Evolutionary conservation across 192 early-diverging fungal genomes (phyloP).

Genomic region (Coemansia sp.): DNA sequence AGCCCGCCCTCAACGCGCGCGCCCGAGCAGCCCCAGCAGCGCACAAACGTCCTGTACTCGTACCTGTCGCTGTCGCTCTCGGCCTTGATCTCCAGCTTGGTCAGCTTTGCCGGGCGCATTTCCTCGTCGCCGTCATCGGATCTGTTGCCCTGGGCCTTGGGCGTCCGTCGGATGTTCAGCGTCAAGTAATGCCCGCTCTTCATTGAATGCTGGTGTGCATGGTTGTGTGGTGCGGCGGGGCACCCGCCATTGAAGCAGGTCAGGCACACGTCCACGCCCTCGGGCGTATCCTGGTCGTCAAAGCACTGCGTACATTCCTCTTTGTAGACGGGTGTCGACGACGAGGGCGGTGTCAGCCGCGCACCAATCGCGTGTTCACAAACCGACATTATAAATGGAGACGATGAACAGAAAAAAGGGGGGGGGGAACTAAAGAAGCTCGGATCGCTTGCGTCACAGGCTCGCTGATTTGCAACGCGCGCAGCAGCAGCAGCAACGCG

Average conservation of each 20-base stretch:
- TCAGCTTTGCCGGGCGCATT: slow-evolving; percentile 72
- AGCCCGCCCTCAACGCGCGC: slow-evolving; percentile 54
- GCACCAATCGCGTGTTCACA: slow-evolving; percentile 31
- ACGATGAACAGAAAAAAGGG: no score
- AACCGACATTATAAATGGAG: slow-evolving; percentile 4
- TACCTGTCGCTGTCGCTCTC: slow-evolving; percentile 71
- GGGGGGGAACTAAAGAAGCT: not conserved
- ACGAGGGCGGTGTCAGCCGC: slow-evolving; percentile 19
- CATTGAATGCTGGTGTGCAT: slow-evolving; percentile 69
- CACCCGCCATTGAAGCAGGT: slow-evolving; percentile 94
- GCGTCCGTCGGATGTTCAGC: slow-evolving; percentile 73
- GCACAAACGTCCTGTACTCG: slow-evolving; percentile 65
- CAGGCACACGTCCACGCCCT: slow-evolving; percentile 89
- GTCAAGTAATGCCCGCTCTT: slow-evolving; percentile 72
- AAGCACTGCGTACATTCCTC: slow-evolving; percentile 97
- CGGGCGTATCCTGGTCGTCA: slow-evolving; percentile 64
- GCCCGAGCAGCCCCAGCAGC: slow-evolving; percentile 71
- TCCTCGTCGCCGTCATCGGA: no score
- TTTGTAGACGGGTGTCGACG: slow-evolving; percentile 60
- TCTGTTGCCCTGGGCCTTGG: slow-evolving; percentile 24
- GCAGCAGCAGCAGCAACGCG: no score
- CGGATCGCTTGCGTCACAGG: no score
- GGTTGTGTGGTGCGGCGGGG: slow-evolving; percentile 54
- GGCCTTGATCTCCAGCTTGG: slow-evolving; percentile 81
- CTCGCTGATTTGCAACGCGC: no score